These are phyloP conservation scores for Liriodendron chinense DNA, from an alignment of 164 flowering plant genomes.

Conservation along the genomic window DNA sequence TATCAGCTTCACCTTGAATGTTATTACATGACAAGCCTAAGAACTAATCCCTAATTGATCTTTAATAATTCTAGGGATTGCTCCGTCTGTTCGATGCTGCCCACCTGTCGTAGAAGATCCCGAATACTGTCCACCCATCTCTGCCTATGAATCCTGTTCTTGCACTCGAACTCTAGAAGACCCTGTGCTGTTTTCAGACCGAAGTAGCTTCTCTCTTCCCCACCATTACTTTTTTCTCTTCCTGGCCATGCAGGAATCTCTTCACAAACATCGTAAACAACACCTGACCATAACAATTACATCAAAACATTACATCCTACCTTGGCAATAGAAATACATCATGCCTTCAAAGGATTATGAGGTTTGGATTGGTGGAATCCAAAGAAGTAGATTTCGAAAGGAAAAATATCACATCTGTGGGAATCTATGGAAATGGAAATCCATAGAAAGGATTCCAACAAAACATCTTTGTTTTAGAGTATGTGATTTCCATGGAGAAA, in stretches of 20 bases:
- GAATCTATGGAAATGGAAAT: too few species aligned
- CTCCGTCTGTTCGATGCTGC: constrained; percentile 28
- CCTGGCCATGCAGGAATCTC: constrained; percentile 54
- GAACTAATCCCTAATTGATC: constrained; percentile 12
- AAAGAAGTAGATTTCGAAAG: too few species aligned
- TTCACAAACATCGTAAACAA: constrained; percentile 72
- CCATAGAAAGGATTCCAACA: too few species aligned
- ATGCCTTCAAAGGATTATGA: not conserved
- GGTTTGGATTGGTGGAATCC: not conserved
- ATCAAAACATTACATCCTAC: not conserved
- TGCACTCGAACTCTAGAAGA: constrained; percentile 82
- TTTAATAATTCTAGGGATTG: constrained; percentile 36
- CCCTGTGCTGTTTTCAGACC: constrained; percentile 82
- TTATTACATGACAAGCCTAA: too few species aligned
- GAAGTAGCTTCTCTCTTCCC: constrained; percentile 50
- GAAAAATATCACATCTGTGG: too few species aligned
- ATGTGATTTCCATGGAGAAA: too few species aligned
- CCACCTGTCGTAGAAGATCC: constrained; percentile 43
- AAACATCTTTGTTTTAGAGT: too few species aligned
- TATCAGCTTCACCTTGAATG: not conserved
- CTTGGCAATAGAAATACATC: not conserved
- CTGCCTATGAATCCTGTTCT: constrained; percentile 62
- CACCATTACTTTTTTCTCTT: constrained; percentile 44
- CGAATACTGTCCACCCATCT: constrained; percentile 75
- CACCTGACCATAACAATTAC: constrained; percentile 34